These are phyloP conservation scores for Akebia trifoliata DNA, from an alignment of 164 flowering plant genomes.

Conservation along the genomic window DNA sequence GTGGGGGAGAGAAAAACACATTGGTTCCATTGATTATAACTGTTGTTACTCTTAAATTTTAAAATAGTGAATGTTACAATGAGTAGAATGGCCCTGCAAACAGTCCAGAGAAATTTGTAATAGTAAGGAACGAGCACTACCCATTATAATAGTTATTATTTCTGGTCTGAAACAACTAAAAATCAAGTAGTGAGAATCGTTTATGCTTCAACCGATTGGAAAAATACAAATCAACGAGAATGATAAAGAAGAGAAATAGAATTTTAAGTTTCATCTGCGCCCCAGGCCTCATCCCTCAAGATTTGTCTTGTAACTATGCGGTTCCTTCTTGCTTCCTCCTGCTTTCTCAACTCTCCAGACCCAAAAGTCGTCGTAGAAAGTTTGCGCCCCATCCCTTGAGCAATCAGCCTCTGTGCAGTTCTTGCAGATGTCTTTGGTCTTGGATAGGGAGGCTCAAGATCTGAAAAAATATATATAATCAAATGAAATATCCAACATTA, in stretches of 20 bases:
- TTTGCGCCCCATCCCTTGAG: constrained; percentile 82
- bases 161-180: too few relatives aligned
- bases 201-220: too few relatives aligned
- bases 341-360: constrained; percentile 58
- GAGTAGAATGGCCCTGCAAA: too few relatives aligned
- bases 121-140: too few relatives aligned
- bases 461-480: constrained; percentile 23
- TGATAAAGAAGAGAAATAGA: background rate
- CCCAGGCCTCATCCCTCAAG: constrained; percentile 90
- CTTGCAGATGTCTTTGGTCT: constrained; percentile 85
- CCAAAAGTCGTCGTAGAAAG: constrained; percentile 45
- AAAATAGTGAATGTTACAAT: too few relatives aligned
- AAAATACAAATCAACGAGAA: too few relatives aligned
- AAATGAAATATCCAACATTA: background rate
- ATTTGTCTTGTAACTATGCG: constrained; percentile 62
- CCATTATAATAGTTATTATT: too few relatives aligned
- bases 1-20: too few relatives aligned
- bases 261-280: constrained; percentile 37
- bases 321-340: constrained; percentile 74
- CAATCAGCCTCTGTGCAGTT: constrained; percentile 85
- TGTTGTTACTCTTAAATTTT: too few relatives aligned
- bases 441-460: constrained; percentile 77
- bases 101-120: too few relatives aligned
- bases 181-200: too few relatives aligned
- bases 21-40: too few relatives aligned